Evolutionary conservation across 2,329 filamentous ascomycete species (phyloP), one percentile per base, ranked within the genome.

Genomic region (Hypocrella siamensis): DNA sequence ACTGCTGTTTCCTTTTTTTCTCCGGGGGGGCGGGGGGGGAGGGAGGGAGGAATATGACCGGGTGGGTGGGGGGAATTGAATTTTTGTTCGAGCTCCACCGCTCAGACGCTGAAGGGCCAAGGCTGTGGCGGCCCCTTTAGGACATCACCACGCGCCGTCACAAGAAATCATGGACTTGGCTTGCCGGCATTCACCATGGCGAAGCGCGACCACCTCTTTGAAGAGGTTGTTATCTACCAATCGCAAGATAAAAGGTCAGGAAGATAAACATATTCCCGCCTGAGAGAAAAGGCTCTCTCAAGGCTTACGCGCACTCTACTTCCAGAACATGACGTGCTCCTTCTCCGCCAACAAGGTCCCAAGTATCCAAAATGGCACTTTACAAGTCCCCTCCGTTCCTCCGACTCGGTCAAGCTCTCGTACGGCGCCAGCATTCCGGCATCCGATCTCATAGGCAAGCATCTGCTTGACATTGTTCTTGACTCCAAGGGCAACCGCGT

Each of bases 361-460:
- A 54, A 44, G 14, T 42, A 45, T 19, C 45, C 55, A 5, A 54
- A 51, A 42, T 58, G 54, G 49, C 54, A 53, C 27, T 48, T 61
- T 19, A 55, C 54, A 2, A 37, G 47, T 1, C 54, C 56, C 11
- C 46, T 61, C 5, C 47, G 46, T 4, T 34, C 45, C 5, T 47
- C 46, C 7, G 34, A 40, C 10, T 44, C 37, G n/a, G 43, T 60
- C 32, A 51, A 45, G 19, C 49, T 60, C 3, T 43, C 43, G 1
- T 58, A 73, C 33, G 59, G 59, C 21, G 68, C 69, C 5, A 46
- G 46, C 0, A 43, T 77, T 9, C 38, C 49, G 0, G 65, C 69
- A 32, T 51, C 56, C 32, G 63, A 72, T 24, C 67, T 85, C 34
- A 77, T 86, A 43, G 79, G 77, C 25, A 69, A 65, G 38, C 53